Conservation (phyloP, 345 rosid genomes). For the Boechera divaricarpa region DNA sequence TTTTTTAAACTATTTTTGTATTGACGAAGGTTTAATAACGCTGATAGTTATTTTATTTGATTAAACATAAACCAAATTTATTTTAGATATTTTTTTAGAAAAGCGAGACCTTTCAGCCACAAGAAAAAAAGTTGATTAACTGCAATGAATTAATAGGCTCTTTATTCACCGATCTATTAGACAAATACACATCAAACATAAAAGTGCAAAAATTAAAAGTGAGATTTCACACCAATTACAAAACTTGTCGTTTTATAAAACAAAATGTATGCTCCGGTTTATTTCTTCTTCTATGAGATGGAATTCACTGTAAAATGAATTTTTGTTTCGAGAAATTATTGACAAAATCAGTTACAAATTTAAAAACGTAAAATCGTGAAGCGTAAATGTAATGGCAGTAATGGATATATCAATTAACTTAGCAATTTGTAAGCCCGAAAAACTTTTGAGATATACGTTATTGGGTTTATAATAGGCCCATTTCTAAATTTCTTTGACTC, state of each 20-base stretch:
- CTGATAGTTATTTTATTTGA: slow-evolving; percentile 25
- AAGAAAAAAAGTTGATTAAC: slow-evolving; percentile 38
- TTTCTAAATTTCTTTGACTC: too few species aligned
- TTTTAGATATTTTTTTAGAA: not conserved
- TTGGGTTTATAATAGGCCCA: too few species aligned
- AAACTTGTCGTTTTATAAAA: slow-evolving; percentile 26
- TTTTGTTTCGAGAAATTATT: not conserved
- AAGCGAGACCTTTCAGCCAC: slow-evolving; percentile 39
- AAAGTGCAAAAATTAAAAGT: slow-evolving; percentile 29
- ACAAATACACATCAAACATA: slow-evolving; percentile 43
- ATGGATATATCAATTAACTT: slow-evolving; percentile 13
- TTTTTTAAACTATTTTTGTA: too few species aligned
- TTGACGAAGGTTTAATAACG: too few species aligned
- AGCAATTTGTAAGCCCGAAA: not conserved
- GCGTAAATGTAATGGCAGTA: slow-evolving; percentile 11
- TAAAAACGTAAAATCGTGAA: slow-evolving; percentile 20
- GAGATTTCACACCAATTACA: slow-evolving; percentile 43
- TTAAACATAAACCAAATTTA: slow-evolving; percentile 33
- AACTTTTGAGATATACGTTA: too few species aligned
- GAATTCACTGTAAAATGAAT: slow-evolving; percentile 13
- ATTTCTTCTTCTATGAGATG: not conserved
- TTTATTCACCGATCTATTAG: slow-evolving; percentile 39
- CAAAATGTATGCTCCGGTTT: slow-evolving; percentile 1
- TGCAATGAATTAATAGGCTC: slow-evolving; percentile 37
- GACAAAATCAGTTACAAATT: slow-evolving; percentile 26